phyloP scores from a whole-genome alignment of 352 stramenopile species.

The Pythium rishiriense region DNA sequence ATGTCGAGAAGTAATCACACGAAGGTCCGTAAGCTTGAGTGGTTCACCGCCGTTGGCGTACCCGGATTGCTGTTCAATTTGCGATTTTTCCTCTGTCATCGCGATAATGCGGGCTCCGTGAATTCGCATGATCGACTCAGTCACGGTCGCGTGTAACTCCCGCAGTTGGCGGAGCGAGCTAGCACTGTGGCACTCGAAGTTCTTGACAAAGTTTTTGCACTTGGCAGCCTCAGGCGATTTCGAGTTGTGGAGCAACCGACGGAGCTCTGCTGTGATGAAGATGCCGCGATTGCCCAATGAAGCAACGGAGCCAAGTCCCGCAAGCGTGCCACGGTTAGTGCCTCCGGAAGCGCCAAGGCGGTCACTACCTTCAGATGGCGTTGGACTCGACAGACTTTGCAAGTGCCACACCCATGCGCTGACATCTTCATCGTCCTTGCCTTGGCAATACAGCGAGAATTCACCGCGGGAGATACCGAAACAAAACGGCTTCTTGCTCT shows the following conservation, averaged over 20 bases:
- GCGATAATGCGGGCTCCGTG: constrained; percentile 65
- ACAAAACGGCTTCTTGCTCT: constrained; percentile 83
- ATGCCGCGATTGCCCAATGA: constrained; percentile 71
- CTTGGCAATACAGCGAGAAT: constrained; percentile 78
- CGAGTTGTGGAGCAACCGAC: constrained; percentile 72
- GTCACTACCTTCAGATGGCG: constrained; percentile 28
- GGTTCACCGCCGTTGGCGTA: constrained; percentile 23
- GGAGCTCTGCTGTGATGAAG: constrained; percentile 81
- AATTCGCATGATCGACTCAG: constrained; percentile 60
- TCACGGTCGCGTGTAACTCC: constrained; percentile 63
- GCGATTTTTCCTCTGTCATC: constrained; percentile 42
- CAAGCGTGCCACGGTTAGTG: constrained; percentile 15
- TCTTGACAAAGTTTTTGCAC: constrained; percentile 65
- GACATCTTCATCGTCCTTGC: constrained; percentile 82
- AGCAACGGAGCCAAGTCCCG: constrained; percentile 6
- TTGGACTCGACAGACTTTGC: constrained; percentile 57
- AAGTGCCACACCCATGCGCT: constrained; percentile 84
- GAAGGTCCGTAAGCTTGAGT: constrained; percentile 57
- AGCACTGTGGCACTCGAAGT: constrained; percentile 50
- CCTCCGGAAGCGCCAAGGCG: constrained; percentile 18
- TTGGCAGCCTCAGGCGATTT: constrained; percentile 72
- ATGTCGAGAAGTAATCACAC: constrained; percentile 66
- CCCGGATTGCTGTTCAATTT: constrained; percentile 31
- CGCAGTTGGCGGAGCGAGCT: constrained; percentile 54
- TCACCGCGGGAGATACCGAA: constrained; percentile 77